Evolutionary conservation across 176 grass and related monocot genomes (phyloP), one percentile per base, ranked within the genome.

Genomic region (Calamus simplicifolius): DNA sequence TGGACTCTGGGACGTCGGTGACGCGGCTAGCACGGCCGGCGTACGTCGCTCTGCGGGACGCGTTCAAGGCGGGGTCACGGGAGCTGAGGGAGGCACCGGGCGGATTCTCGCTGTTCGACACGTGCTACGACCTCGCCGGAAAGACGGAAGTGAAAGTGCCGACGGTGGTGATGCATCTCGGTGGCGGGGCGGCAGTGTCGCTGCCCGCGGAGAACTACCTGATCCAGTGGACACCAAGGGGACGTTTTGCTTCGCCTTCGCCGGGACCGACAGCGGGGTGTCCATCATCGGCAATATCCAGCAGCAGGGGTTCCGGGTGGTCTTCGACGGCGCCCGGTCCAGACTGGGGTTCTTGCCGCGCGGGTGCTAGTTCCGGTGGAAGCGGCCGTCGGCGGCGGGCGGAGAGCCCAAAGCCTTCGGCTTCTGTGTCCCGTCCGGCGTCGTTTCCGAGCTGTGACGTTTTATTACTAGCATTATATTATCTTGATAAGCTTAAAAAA

Each of bases 231-330:
- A 72, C 48, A 56, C 18, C 19, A 51, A 60, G 50, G 51, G 70
- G 21, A 61, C 19, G 18, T 56, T 72, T 58, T 89, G 85, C 76
- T 69, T 95, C 5, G 90, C 76, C 4, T 60, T 95, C 3, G 49
- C 75, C 5, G 66, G 69, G 52, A 71, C 76, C 2, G 82, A 81
- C 21, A 69, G 65, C 23, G 85, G 58, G 53, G 75, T 79, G 56
- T 82, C 50, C 67, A 76, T 86, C 48, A 81, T 95, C 16, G 90
- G 90, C 19, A 95, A 89, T 61, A 84, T 95, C 25, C 85, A 86
- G 68, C 85, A 89, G 73, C 82, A 89, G 58, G 76, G 82, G 2
- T 86, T 89, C 58, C 59, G 77, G 13, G 62, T 95, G 54, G 62
- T 86, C 69, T 89, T 95, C n/a, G 90, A 89, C 18, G 75, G 57